phyloP scores from a whole-genome alignment of 2,329 filamentous ascomycete genomes.

The Alternaria gansuensis region DNA sequence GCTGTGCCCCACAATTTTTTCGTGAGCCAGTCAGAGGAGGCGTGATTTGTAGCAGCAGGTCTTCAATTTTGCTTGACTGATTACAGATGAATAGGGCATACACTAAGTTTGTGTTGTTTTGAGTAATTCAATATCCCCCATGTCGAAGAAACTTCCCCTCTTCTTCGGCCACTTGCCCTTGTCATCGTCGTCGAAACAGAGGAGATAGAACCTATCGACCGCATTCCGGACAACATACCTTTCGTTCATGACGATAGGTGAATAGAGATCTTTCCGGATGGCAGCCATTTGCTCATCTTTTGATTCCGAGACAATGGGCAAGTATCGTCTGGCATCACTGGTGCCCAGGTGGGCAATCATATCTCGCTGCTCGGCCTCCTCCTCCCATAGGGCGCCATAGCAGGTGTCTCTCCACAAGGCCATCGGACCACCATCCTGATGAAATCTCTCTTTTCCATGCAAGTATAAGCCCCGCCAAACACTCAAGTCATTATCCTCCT shows the following conservation, averaged over 20 bases:
- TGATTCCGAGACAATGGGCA: neutral
- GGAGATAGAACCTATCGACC: neutral
- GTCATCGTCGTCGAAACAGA: conserved; percentile 20
- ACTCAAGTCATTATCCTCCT: conserved; percentile 21
- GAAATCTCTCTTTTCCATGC: neutral
- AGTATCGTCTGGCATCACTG: neutral
- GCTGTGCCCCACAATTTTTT: conserved; percentile 9
- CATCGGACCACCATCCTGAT: neutral
- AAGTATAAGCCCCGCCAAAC: neutral
- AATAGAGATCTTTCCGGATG: too few relatives aligned
- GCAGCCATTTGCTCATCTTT: neutral
- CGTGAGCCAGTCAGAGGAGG: conserved; percentile 7
- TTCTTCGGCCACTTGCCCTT: conserved; percentile 7
- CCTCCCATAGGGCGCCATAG: neutral
- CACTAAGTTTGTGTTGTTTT: neutral
- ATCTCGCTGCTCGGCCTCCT: neutral
- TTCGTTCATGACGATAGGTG: conserved; percentile 11
- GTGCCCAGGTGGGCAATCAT: conserved; percentile 12
- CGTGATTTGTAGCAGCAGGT: neutral
- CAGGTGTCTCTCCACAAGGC: conserved; percentile 34
- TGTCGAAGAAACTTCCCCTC: conserved; percentile 11
- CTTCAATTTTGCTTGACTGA: neutral
- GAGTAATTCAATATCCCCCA: conserved; percentile 7
- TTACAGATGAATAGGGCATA: neutral
- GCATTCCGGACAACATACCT: conserved; percentile 15